Base-by-base conservation (phyloP, 2,329 filamentous ascomycete genomes). In the Colletotrichum acutatum region DNA sequence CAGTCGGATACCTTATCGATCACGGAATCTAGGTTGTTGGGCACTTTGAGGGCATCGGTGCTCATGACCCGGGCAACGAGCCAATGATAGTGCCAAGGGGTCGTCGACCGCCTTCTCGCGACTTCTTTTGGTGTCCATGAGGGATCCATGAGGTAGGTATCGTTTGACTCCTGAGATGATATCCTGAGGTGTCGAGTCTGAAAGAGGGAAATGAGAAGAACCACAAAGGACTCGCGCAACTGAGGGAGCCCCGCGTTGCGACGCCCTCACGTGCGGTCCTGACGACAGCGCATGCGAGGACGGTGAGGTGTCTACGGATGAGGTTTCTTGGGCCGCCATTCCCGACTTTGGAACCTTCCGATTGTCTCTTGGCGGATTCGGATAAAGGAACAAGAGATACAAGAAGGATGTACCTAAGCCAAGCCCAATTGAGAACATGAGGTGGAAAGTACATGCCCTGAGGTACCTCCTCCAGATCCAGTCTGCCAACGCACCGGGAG, bases 271-370 rank as follows among this genome's bases (percentile, higher is more conserved):
- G 71, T 73, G 71, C 24, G 67, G 26, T 28, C 60, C 68, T 67
- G 64, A 49, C 64, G 64, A 71, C 66, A 60, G 46, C 70, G 59
- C 68, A 67, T 67, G 46, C 49, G 56, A 71, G 14, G 63, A 71
- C 61, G 68, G 56, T 58, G 61, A 71, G 42, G 66, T 71, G 49
- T 66, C 66, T 65, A 19, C 7, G 49, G 52, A 54, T 24, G 30
- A 32, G 34, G 32, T 61, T 22, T 16, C 49, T 72, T 71, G 61
- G 71, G 71, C 71, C 71, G 71, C 71, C 67, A 73, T 66, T 70
- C 66, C 67, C 56, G 63, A 52, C 61, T 2, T 24, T 14, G 26
- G 6, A 28, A 14, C 30, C 49, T 12, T 19, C 22, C 28, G 5
- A 32, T 16, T 16, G 11, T n/a, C 24, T 37, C 37, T 49, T 22